These are phyloP conservation scores for Beta vulgaris DNA, from an alignment of 148 eudicot species.

Conservation along the genomic window DNA sequence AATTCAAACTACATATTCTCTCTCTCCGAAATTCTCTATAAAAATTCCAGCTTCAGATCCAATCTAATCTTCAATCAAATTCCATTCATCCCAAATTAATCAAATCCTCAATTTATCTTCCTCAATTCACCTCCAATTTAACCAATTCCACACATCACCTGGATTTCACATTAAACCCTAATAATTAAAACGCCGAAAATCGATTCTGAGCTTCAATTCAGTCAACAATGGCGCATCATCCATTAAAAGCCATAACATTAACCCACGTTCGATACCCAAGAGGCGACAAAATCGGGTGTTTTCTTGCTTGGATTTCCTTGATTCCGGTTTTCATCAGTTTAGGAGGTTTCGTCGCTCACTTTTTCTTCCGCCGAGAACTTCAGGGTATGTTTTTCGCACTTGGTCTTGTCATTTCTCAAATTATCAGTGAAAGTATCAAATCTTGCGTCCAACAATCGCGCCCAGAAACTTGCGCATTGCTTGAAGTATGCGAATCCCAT, in stretches of 20 bases:
- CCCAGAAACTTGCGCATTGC: constrained; percentile 67
- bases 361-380: constrained; percentile 83
- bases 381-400: constrained; percentile 69
- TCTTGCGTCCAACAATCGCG: constrained; percentile 66
- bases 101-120: neutral
- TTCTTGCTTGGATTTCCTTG: constrained; percentile 80
- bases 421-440: constrained; percentile 69
- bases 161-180: neutral
- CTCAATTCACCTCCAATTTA: neutral
- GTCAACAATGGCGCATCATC: neutral
- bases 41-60: neutral
- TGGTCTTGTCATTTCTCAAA: constrained; percentile 68
- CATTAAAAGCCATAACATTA: constrained; percentile 72
- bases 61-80: neutral
- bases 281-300: constrained; percentile 73
- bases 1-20: neutral
- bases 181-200: neutral
- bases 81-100: neutral
- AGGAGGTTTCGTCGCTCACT: constrained; percentile 74
- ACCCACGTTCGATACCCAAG: constrained; percentile 82
- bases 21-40: too few relatives aligned
- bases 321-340: constrained; percentile 81
- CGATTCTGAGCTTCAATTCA: neutral
- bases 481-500: constrained; percentile 85
- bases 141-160: neutral